These are phyloP conservation scores for Candida takata DNA, from an alignment of 805 yeast genomes.

Conservation along the genomic window DNA sequence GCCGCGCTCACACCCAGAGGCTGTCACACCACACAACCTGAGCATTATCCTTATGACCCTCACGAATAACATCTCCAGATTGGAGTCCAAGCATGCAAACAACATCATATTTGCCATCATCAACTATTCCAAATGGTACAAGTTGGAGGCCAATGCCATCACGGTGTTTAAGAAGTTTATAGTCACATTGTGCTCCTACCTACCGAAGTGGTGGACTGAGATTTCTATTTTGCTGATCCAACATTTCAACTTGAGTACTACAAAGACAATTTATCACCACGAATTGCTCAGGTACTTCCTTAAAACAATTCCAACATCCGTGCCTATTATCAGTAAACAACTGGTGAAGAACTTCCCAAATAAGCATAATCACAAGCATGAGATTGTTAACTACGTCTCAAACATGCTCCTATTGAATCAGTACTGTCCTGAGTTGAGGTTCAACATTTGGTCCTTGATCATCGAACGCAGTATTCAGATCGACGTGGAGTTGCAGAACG, in stretches of 20 bases:
- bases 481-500: slow-evolving; percentile 89
- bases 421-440: slow-evolving; percentile 72
- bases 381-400: slow-evolving; percentile 53
- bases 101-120: slow-evolving; percentile 56
- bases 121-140: slow-evolving; percentile 55
- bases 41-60: slow-evolving; percentile 49
- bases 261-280: slow-evolving; percentile 48
- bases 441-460: slow-evolving; percentile 71
- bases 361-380: slow-evolving; percentile 52
- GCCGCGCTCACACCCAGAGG: slow-evolving; percentile 45
- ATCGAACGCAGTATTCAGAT: slow-evolving; percentile 76
- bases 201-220: slow-evolving; percentile 86
- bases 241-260: slow-evolving; percentile 41
- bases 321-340: slow-evolving; percentile 52
- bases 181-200: slow-evolving; percentile 70
- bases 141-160: slow-evolving; percentile 35
- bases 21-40: slow-evolving; percentile 47
- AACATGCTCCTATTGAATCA: slow-evolving; percentile 54
- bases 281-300: slow-evolving; percentile 56
- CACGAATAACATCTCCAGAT: slow-evolving; percentile 56
- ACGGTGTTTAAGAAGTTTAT: slow-evolving; percentile 63
- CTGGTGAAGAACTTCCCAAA: slow-evolving; percentile 69
- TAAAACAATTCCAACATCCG: slow-evolving; percentile 74
- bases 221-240: slow-evolving; percentile 63
- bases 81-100: slow-evolving; percentile 42